These are phyloP conservation scores for Plasmodium billcollinsi DNA, from an alignment of 169 alveolate genomes.

Conservation along the genomic window DNA sequence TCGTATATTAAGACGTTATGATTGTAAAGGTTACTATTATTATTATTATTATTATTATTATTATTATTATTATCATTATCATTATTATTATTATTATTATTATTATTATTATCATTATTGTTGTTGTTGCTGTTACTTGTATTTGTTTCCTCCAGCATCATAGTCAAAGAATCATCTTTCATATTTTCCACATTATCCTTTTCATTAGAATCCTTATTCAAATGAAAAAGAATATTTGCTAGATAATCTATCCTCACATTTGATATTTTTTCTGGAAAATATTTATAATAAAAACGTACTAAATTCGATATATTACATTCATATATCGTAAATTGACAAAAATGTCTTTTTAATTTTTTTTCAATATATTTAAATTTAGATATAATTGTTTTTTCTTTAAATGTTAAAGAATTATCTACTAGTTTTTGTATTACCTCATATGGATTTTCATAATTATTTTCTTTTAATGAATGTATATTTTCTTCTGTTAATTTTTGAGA, in stretches of 20 bases:
- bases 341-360: conserved; percentile 63
- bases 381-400: conserved; percentile 50
- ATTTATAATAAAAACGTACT: conserved; percentile 43
- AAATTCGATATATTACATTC: conserved; percentile 45
- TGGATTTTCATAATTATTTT: conserved; percentile 29
- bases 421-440: conserved; percentile 57
- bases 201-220: conserved; percentile 3
- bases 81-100: neutral
- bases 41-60: neutral
- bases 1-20: conserved; percentile 54
- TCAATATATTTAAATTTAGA: conserved; percentile 58
- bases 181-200: neutral
- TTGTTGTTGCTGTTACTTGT: neutral
- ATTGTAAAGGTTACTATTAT: neutral
- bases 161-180: neutral
- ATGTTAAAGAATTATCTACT: conserved; percentile 39
- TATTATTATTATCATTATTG: neutral
- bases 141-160: neutral
- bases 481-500: conserved; percentile 64
- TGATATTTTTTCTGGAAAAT: conserved; percentile 55
- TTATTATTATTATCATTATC: neutral
- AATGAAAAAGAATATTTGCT: conserved; percentile 45
- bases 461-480: conserved; percentile 48
- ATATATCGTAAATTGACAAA: conserved; percentile 66
- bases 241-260: conserved; percentile 40